Evolutionary conservation across 2,329 filamentous ascomycete species (phyloP).

Genomic region (Trichoderma citrinoviride): DNA sequence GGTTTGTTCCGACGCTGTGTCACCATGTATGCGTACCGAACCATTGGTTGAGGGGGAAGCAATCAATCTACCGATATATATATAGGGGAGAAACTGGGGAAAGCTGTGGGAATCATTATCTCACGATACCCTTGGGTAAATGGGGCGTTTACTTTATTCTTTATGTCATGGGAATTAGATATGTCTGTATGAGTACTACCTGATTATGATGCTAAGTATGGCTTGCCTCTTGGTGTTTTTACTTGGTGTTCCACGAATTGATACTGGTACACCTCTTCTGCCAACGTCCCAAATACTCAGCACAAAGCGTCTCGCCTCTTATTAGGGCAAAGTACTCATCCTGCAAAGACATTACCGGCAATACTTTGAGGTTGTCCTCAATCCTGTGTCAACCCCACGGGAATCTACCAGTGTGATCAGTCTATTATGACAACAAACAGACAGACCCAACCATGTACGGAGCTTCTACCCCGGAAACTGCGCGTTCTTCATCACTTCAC

Average conservation of each 20-base stretch:
- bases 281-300: too few relatives aligned
- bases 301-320: too few relatives aligned
- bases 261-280: too few relatives aligned
- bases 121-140: slow-evolving; percentile 17
- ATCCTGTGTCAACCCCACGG: too few relatives aligned
- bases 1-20: neutral
- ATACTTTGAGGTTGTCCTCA: neutral
- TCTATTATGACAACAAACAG: neutral
- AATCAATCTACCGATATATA: neutral
- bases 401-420: neutral
- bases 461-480: neutral
- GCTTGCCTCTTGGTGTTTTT: neutral
- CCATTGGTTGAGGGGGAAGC: neutral
- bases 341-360: too few relatives aligned
- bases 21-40: neutral
- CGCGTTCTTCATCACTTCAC: too few relatives aligned
- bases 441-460: neutral
- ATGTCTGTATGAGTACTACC: neutral
- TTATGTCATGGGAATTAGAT: slow-evolving; percentile 10
- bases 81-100: neutral
- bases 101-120: neutral
- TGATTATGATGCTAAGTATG: neutral
- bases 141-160: slow-evolving; percentile 7
- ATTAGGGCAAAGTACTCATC: too few relatives aligned
- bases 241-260: too few relatives aligned